Base-by-base conservation (phyloP, 2,329 filamentous ascomycete genomes). In the Fragosphaeria purpurea region DNA sequence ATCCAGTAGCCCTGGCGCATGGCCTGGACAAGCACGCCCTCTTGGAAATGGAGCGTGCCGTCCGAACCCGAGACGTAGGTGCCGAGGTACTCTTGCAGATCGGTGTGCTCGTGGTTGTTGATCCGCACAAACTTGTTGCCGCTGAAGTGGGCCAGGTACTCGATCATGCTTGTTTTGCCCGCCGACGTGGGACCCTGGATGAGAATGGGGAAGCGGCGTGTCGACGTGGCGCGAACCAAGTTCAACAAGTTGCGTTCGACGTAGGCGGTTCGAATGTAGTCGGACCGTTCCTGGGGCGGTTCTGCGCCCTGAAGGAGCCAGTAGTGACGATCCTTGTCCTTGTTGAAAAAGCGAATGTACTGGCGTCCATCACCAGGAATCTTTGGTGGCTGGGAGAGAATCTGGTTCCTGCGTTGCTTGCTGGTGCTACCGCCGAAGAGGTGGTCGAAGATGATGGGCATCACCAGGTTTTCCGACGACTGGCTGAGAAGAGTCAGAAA, bases 131-230 rank as follows among this genome's bases (percentile, higher is more conserved):
- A 98, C 62, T 87, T 93, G 64, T 99, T 95, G 4, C 94, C 93
- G 34, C 89, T 97, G 50, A 87, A 85, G 61, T 95, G 93, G n/a
- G 94, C 91, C 39, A 99, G 76, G 63, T 95, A 96, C 67, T 97
- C 91, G 41, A 98, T 95, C 93, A 99, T 98, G 67, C 91, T 97
- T 0, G 93, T 99, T 68, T 99, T 99, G 56, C 93, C 93, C 10
- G 91, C 87, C 5, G 94, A 98, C 0, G 93, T 99, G 10, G 94
- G 93, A 4, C 93, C 93, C 66, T 99, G 93, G 22, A 99, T 86
- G 8, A 99, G 75, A 46, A 99, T 88, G 1, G 93, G 94, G 64
- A 95, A 98, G 46, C 86, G 81, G 38, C 89, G 75, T 5, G 91
- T 98, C 0, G 91, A 97, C 12, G 89, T 89, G 4, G 93, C 94